phyloP scores from a whole-genome alignment of 2,329 filamentous ascomycete genomes.

The Biscogniauxia marginata region DNA sequence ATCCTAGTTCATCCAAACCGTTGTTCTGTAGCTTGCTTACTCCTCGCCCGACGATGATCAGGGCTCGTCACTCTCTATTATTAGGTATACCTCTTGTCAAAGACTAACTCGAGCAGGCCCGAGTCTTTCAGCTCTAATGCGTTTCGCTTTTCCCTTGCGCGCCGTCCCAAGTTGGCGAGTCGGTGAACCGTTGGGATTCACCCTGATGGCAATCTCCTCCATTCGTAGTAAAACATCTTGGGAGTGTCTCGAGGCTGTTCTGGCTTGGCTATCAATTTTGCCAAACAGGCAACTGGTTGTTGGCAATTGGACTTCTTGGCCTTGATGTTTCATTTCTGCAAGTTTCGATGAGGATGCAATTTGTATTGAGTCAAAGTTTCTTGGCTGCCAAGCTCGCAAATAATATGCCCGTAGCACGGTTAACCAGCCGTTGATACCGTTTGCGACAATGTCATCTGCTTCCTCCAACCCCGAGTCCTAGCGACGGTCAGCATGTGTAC shows the following conservation, averaged over 20 bases:
- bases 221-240: neutral
- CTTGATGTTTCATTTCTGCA: slow-evolving; percentile 18
- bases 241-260: slow-evolving; percentile 12
- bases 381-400: slow-evolving; percentile 19
- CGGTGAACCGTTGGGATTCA: neutral
- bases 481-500: neutral
- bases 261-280: slow-evolving; percentile 19
- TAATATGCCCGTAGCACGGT: slow-evolving; percentile 1
- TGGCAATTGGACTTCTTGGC: slow-evolving; percentile 15
- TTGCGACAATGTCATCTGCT: neutral
- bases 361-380: slow-evolving; percentile 19
- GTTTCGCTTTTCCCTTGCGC: neutral
- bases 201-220: neutral
- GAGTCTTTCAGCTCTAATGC: neutral
- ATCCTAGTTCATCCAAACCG: neutral
- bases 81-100: neutral
- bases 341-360: slow-evolving; percentile 15
- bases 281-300: slow-evolving; percentile 14
- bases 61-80: neutral
- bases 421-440: neutral
- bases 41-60: neutral
- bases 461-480: neutral
- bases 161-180: neutral
- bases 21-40: neutral
- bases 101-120: neutral